Evolutionary conservation across 1,139 yeast species (phyloP).

Genomic region (Protomyces macrosporus): DNA sequence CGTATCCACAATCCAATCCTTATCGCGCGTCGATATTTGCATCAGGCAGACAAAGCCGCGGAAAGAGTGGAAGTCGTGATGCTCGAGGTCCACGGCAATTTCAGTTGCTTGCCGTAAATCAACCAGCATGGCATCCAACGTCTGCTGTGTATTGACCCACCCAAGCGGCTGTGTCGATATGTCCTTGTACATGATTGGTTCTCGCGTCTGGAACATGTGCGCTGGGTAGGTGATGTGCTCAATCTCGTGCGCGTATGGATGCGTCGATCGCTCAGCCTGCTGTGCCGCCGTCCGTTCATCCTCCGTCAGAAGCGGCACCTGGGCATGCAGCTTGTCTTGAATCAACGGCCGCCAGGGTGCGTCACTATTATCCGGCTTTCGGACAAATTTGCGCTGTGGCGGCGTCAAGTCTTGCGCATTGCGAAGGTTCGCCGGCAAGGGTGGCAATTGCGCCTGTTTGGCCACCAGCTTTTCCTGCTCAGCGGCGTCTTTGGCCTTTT

Average conservation of each 20-base stretch:
- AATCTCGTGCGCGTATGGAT: constrained; percentile 81
- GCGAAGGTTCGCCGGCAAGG: constrained; percentile 29
- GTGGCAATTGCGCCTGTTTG: constrained; percentile 21
- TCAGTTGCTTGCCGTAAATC: constrained; percentile 52
- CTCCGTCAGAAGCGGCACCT: constrained; percentile 47
- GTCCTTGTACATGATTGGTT: constrained; percentile 54
- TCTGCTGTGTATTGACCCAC: constrained; percentile 64
- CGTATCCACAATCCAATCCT: constrained; percentile 81
- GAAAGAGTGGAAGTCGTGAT: constrained; percentile 86
- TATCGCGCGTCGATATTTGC: constrained; percentile 82
- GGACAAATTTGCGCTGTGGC: constrained; percentile 64
- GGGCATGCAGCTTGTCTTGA: constrained; percentile 62
- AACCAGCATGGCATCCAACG: constrained; percentile 51
- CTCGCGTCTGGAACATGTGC: constrained; percentile 45
- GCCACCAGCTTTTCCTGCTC: constrained; percentile 10
- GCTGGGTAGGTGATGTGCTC: constrained; percentile 65
- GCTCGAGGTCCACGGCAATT: constrained; percentile 95
- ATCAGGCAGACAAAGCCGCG: constrained; percentile 86
- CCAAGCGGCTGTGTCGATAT: constrained; percentile 64
- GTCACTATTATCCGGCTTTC: constrained; percentile 63
- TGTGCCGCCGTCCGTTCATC: constrained; percentile 36
- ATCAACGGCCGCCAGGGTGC: constrained; percentile 60
- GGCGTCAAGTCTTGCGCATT: constrained; percentile 49
- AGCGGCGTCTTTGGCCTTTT: constrained; percentile 15
- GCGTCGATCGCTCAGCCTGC: constrained; percentile 36